Conservation (phyloP, 164 flowering plant species). For the Vitis rupestris region DNA sequence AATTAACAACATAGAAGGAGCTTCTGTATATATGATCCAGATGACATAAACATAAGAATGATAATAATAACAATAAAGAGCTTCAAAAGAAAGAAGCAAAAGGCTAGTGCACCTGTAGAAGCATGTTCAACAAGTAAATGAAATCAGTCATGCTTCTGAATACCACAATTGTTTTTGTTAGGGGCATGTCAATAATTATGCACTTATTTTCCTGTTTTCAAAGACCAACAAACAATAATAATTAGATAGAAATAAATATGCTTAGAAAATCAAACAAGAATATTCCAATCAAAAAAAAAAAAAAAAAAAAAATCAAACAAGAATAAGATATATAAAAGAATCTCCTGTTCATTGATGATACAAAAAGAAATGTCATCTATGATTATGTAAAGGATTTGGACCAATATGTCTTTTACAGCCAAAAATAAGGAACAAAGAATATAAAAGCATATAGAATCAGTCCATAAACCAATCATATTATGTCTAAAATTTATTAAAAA, state of each 20-base stretch:
- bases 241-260: not conserved
- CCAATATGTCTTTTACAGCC: no score
- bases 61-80: not conserved
- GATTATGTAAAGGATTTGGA: no score
- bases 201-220: constrained; percentile 58
- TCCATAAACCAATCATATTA: no score
- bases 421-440: no score
- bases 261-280: not conserved
- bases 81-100: not conserved
- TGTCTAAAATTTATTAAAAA: no score
- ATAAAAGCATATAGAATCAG: no score
- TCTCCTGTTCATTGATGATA: no score
- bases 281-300: no score
- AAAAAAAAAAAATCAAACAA: not conserved
- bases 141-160: constrained; percentile 79
- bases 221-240: not conserved
- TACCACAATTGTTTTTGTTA: constrained; percentile 53
- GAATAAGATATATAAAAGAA: not conserved
- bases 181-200: constrained; percentile 54
- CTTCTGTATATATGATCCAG: no score
- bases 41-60: not conserved
- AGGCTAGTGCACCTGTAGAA: constrained; percentile 66
- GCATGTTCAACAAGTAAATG: constrained; percentile 66
- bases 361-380: no score
- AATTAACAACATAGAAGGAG: not conserved